Evolutionary conservation across 352 stramenopile genomes (phyloP), one percentile per base, ranked within the genome.

Genomic region (Thalassiosira mediterranea): DNA sequence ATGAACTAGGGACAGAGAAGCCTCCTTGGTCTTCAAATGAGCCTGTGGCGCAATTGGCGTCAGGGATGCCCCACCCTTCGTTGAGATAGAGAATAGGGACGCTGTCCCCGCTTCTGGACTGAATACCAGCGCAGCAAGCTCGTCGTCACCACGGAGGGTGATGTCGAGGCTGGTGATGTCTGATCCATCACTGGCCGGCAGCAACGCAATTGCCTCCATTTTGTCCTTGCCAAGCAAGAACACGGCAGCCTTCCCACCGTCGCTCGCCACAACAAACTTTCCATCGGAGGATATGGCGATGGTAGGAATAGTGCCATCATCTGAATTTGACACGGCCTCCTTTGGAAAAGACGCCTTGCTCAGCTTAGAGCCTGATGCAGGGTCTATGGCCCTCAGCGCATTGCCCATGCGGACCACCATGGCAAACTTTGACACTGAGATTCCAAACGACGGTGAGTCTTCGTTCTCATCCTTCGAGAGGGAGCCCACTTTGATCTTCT

Each of bases 401-500:
- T 56, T 38, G 8, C 38, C 47, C 48, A 72, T 72, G 7, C 72
- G 29, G 32, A 81, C 54, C n/a, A 49, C 59, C 17, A 75, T 56
- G 15, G 38, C 23, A 25, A 40, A 47, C 7, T 54, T 61, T n/a
- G 63, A 70, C 13, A 77, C 64, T 7, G 48, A 38, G 23, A 79
- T 38, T 21, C n/a, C 54, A 72, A 78, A 61, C 4, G 17, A 17
- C 8, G 13, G 11, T 23, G 52, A 21, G 13, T 25, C 3, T 13
- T 44, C 17, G 34, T 0, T 44, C 11, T 10, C 31, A 42, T 3
- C 29, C 15, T 7, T 11, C 1, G 38, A 26, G 17, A 57, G 52
- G 5, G 57, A 72, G 0, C 72, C 62, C 23, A 72, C 52, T 34
- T 72, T 76, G 23, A 81, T 76, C 51, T 81, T 81, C 49, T 70